A percentile compares a stretch with the other conserved stretches of the same genome.
These are phyloP conservation scores for Pestalotiopsis sp. DNA, from an alignment of 2,329 filamentous ascomycete genomes.

Conservation along the genomic window DNA sequence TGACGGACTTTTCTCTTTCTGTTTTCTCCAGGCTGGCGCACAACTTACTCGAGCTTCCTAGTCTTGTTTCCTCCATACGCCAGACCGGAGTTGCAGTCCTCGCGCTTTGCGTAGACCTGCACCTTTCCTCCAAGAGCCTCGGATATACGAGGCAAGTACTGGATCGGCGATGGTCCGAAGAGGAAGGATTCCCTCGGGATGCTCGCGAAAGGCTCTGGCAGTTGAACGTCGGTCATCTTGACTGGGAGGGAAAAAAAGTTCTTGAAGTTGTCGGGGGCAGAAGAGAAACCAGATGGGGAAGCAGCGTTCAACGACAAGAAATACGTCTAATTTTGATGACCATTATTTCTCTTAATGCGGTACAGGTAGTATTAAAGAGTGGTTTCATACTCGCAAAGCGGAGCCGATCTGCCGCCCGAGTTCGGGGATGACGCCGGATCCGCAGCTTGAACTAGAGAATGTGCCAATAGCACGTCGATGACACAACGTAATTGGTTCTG, in stretches of 20 bases:
- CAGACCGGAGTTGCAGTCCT: constrained; percentile 70
- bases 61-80: constrained; percentile 73
- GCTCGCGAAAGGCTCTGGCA: constrained; percentile 63
- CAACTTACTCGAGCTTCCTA: constrained; percentile 63
- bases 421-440: constrained; percentile 1
- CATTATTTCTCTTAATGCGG: no score
- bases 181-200: constrained; percentile 65
- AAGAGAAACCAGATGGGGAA: background rate
- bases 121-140: constrained; percentile 61
- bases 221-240: constrained; percentile 37
- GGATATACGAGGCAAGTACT: constrained; percentile 67
- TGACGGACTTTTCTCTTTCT: background rate
- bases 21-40: background rate
- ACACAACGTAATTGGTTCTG: constrained; percentile 3
- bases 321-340: no score
- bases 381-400: background rate
- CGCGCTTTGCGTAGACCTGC: constrained; percentile 70
- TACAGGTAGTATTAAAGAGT: background rate
- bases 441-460: background rate
- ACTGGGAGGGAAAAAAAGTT: background rate
- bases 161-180: constrained; percentile 70
- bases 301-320: background rate
- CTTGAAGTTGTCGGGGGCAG: background rate
- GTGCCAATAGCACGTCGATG: background rate
- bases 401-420: background rate